Evolutionary conservation across 192 early-diverging fungal species (phyloP).

Genomic region (Coemansia guatemalensis): DNA sequence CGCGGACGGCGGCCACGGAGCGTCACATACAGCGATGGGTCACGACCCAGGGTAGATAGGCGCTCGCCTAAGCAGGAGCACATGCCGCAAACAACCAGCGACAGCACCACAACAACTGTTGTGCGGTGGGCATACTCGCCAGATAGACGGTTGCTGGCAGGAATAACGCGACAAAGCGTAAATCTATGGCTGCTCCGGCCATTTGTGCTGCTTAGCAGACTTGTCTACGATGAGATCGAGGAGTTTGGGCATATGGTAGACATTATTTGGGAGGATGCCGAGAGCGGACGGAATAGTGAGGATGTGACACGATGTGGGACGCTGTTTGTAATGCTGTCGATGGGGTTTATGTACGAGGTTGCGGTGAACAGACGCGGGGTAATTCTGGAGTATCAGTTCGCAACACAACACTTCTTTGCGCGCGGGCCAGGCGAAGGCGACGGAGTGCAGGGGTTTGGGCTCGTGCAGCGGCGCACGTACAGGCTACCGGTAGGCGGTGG

Average conservation of each 20-base stretch:
- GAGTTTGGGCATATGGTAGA: constrained; percentile 47
- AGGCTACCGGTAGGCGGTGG: constrained; percentile 20
- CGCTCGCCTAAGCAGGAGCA: constrained; percentile 1
- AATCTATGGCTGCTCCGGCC: constrained; percentile 48
- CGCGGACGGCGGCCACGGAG: constrained; percentile 27
- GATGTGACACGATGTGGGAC: constrained; percentile 3
- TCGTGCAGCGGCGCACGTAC: constrained; percentile 41
- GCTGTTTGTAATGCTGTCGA: constrained; percentile 33
- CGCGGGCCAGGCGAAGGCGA: constrained; percentile 48
- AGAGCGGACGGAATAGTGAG: not conserved
- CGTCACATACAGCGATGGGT: constrained; percentile 29
- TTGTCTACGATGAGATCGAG: constrained; percentile 25
- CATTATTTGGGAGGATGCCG: constrained; percentile 24
- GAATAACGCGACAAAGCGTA: constrained; percentile 31
- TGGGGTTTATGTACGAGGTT: constrained; percentile 38
- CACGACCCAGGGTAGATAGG: not conserved
- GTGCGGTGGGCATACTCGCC: constrained; percentile 34
- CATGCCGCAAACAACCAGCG: not conserved
- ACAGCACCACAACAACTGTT: constrained; percentile 4
- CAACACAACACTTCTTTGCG: constrained; percentile 43
- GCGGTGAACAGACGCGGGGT: constrained; percentile 23
- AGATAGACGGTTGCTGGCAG: constrained; percentile 27
- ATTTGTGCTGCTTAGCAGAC: constrained; percentile 41
- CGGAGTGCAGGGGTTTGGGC: constrained; percentile 24
- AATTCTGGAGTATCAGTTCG: constrained; percentile 42